phyloP scores from a whole-genome alignment of 305 asterid genomes.

The Fraxinus floribunda region DNA sequence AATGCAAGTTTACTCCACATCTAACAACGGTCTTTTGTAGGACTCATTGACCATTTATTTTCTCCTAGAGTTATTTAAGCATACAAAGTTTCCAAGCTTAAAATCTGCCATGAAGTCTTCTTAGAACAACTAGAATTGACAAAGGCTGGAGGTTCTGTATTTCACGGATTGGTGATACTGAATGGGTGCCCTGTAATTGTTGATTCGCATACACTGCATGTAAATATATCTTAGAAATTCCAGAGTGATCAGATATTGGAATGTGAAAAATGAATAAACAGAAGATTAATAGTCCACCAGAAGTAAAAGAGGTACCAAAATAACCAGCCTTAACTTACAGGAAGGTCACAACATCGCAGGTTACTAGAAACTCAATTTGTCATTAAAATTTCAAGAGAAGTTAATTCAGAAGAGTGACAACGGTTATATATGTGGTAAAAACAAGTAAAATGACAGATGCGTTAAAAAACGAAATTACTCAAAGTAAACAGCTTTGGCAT shows the following conservation, averaged over 20 bases:
- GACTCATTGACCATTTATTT: background rate
- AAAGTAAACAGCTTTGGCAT: background rate
- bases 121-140: background rate
- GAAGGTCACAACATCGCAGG: background rate
- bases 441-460: too few relatives aligned
- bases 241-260: background rate
- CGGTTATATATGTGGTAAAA: background rate
- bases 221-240: background rate
- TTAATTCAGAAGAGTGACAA: background rate
- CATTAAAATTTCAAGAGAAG: background rate
- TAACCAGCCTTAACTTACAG: background rate
- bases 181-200: background rate
- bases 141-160: background rate
- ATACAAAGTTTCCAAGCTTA: slow-evolving; percentile 8
- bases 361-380: background rate
- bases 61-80: background rate
- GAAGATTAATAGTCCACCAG: background rate
- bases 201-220: background rate
- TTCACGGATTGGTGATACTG: background rate
- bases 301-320: background rate
- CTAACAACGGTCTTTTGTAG: background rate
- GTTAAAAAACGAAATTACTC: background rate
- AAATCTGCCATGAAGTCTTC: background rate
- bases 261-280: background rate
- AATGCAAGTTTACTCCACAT: background rate